Percentiles rank a stretch among this genome's conserved stretches.
Conservation (phyloP, 768 basidiomycete genomes). For the Leccinum broughii region DNA sequence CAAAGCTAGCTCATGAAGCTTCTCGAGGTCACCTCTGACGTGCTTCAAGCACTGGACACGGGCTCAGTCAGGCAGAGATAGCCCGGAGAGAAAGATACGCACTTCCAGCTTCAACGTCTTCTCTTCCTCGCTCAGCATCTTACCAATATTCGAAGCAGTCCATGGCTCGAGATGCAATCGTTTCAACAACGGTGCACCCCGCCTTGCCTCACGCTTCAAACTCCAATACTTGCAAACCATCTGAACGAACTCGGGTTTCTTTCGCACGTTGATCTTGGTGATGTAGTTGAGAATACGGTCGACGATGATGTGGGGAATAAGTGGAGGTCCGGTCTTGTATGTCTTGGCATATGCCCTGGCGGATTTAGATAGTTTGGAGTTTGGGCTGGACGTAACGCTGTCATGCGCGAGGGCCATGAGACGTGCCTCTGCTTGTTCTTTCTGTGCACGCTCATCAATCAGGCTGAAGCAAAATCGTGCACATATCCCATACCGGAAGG, state of each 20-base stretch:
- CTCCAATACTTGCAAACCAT: constrained; percentile 94
- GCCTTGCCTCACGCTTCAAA: constrained; percentile 87
- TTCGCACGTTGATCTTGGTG: constrained; percentile 63
- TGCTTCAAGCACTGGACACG: constrained; percentile 50
- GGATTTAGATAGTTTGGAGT: constrained; percentile 61
- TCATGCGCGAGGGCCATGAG: constrained; percentile 52
- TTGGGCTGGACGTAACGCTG: constrained; percentile 41
- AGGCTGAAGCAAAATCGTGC: background rate
- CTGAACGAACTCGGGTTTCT: constrained; percentile 75
- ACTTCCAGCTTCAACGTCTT: constrained; percentile 82
- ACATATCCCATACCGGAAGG: constrained; percentile 63
- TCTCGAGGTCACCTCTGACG: constrained; percentile 75
- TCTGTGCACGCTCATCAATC: constrained; percentile 37
- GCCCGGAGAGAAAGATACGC: constrained; percentile 22
- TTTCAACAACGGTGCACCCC: constrained; percentile 93
- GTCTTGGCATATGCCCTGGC: constrained; percentile 91
- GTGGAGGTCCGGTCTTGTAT: constrained; percentile 89
- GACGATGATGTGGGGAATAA: constrained; percentile 86
- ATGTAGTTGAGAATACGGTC: constrained; percentile 77
- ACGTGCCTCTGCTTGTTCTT: constrained; percentile 67
- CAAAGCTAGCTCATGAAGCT: constrained; percentile 64
- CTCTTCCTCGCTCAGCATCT: constrained; percentile 77
- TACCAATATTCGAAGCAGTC: constrained; percentile 74
- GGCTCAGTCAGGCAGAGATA: constrained; percentile 1
- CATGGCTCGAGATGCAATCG: constrained; percentile 94